phyloP scores from a whole-genome alignment of 345 rosid genomes.

The Carallia pectinifolia region DNA sequence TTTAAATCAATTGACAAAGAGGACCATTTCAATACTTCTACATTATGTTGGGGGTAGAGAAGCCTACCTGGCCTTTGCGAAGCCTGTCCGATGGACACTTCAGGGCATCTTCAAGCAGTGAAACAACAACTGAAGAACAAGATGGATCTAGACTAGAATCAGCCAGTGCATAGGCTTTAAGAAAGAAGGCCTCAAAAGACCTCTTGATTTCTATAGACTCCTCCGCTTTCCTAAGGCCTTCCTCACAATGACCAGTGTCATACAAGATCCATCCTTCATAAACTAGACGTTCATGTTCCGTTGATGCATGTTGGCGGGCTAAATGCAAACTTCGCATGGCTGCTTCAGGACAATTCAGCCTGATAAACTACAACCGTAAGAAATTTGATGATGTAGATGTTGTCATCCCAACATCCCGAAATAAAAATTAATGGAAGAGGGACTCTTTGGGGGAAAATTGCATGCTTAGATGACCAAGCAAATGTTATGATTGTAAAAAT shows the following conservation, averaged over 20 bases:
- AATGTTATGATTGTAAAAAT: neutral
- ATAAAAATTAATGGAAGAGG: neutral
- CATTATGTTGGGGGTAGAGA: constrained; percentile 12
- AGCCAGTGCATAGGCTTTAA: constrained; percentile 96
- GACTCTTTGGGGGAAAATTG: neutral
- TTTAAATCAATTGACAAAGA: neutral
- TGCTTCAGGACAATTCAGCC: constrained; percentile 95
- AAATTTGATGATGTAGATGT: neutral
- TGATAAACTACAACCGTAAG: constrained; percentile 24
- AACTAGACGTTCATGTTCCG: constrained; percentile 84
- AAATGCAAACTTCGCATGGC: constrained; percentile 95
- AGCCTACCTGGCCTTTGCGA: constrained; percentile 94
- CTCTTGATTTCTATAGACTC: constrained; percentile 74
- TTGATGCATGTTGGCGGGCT: constrained; percentile 84
- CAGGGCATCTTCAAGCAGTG: constrained; percentile 93
- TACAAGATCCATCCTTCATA: constrained; percentile 99
- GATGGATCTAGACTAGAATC: constrained; percentile 87
- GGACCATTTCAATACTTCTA: constrained; percentile 6
- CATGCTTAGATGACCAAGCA: constrained; percentile 1
- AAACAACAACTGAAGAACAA: constrained; percentile 73
- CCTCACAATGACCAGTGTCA: constrained; percentile 93
- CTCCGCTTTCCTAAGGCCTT: constrained; percentile 90
- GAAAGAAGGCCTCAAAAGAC: constrained; percentile 98
- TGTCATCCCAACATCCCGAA: constrained; percentile 11
- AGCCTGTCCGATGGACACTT: constrained; percentile 95